A percentile compares a stretch with the other conserved stretches of the same genome.
phyloP scores from a whole-genome alignment of 805 yeast genomes.

The Wickerhamiella qilinensis region DNA sequence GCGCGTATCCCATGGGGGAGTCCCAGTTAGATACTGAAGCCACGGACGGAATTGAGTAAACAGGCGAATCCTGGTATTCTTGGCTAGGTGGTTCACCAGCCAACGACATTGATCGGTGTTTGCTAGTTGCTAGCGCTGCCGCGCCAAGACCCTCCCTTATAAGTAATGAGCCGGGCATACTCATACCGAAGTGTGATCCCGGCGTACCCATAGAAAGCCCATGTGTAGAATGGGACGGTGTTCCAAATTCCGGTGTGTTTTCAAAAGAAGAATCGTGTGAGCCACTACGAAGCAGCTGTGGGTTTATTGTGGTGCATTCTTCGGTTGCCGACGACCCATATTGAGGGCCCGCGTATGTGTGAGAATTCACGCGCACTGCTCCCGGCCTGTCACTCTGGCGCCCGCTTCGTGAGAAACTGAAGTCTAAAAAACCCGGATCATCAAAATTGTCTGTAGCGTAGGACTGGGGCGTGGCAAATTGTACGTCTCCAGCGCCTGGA shows the following conservation, averaged over 20 bases:
- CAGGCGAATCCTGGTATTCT: neutral
- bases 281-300: constrained; percentile 1
- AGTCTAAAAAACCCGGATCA: no score
- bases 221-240: neutral
- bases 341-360: no score
- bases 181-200: neutral
- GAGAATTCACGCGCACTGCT: no score
- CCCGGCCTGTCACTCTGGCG: no score
- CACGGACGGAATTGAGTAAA: neutral
- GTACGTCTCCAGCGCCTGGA: neutral
- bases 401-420: no score
- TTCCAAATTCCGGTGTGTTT: neutral
- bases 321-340: no score
- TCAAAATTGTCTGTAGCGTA: no score
- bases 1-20: neutral
- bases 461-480: constrained; percentile 62
- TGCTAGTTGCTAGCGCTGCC: neutral
- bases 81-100: neutral
- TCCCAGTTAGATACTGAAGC: neutral
- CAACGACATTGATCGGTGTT: neutral
- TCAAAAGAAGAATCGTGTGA: neutral
- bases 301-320: neutral
- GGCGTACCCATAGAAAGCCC: neutral
- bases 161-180: neutral
- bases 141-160: neutral